These are phyloP conservation scores for Thielaviopsis euricoi DNA, from an alignment of 2,329 filamentous ascomycete genomes.

Conservation along the genomic window DNA sequence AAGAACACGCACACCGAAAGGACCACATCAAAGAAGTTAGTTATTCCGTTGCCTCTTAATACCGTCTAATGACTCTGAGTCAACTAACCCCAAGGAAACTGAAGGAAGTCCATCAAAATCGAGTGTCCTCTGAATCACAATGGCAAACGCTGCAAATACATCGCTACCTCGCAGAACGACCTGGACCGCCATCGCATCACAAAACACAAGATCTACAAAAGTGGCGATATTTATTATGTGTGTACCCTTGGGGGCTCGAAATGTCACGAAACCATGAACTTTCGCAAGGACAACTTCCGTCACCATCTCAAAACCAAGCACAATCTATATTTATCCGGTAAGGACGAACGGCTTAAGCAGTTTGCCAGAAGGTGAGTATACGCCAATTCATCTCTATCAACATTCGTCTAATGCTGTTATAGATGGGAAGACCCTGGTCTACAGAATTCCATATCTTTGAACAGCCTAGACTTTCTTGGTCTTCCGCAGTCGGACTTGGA, in stretches of 20 bases:
- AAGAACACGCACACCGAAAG: too few relatives aligned
- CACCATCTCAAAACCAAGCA: conserved; percentile 62
- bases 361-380: conserved; percentile 18
- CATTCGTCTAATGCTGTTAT: too few relatives aligned
- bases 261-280: conserved; percentile 47
- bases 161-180: conserved; percentile 65
- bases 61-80: too few relatives aligned
- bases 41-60: too few relatives aligned
- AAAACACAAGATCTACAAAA: conserved; percentile 19
- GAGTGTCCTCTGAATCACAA: background rate
- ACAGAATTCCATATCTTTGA: too few relatives aligned
- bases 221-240: background rate
- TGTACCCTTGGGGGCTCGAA: background rate
- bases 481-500: too few relatives aligned
- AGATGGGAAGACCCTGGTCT: too few relatives aligned
- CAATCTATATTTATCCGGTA: conserved; percentile 12
- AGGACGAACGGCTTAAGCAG: conserved; percentile 22
- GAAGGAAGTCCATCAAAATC: too few relatives aligned
- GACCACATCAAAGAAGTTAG: too few relatives aligned
- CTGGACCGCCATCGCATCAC: conserved; percentile 46
- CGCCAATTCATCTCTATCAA: too few relatives aligned
- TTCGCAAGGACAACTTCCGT: conserved; percentile 72
- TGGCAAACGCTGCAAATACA: conserved; percentile 22
- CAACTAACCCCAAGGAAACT: too few relatives aligned
- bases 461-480: too few relatives aligned